Evolutionary conservation across 495 filamentous ascomycete genomes (phyloP).

Genomic region (Trichoderma reesei): DNA sequence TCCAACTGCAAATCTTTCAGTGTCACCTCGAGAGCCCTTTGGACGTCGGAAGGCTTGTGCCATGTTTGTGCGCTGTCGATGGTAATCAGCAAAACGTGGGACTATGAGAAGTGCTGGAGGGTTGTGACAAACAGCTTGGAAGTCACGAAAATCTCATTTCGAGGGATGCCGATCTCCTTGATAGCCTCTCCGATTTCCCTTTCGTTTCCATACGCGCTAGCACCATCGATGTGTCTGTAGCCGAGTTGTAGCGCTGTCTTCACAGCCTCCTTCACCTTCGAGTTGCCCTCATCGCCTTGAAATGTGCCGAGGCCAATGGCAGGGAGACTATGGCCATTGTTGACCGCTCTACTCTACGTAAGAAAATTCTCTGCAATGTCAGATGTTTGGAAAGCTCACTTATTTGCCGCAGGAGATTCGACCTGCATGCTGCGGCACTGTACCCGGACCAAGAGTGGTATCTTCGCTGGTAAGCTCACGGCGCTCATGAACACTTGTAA

Average conservation of each 20-base stretch:
- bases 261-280: conserved; percentile 45
- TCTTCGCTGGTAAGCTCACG: too few species aligned
- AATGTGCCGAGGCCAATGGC: conserved; percentile 60
- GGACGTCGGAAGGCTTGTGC: conserved; percentile 49
- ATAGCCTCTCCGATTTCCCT: conserved; percentile 72
- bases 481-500: too few species aligned
- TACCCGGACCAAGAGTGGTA: too few species aligned
- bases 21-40: conserved; percentile 53
- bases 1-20: conserved; percentile 54
- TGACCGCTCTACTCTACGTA: too few species aligned
- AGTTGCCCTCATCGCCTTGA: conserved; percentile 31
- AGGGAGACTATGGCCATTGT: conserved; percentile 52
- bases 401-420: too few species aligned
- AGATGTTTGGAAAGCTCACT: too few species aligned
- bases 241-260: conserved; percentile 64
- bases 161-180: conserved; percentile 66
- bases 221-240: conserved; percentile 49
- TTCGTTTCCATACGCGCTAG: conserved; percentile 77
- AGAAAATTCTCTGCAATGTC: too few species aligned
- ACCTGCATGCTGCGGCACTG: too few species aligned
- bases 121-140: conserved; percentile 65
- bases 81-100: not conserved
- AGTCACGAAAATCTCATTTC: conserved; percentile 74
- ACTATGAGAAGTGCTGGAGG: not conserved
- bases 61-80: conserved; percentile 23